These are phyloP conservation scores for Termitomyces sp. DNA, from an alignment of 768 basidiomycete species.

Conservation along the genomic window DNA sequence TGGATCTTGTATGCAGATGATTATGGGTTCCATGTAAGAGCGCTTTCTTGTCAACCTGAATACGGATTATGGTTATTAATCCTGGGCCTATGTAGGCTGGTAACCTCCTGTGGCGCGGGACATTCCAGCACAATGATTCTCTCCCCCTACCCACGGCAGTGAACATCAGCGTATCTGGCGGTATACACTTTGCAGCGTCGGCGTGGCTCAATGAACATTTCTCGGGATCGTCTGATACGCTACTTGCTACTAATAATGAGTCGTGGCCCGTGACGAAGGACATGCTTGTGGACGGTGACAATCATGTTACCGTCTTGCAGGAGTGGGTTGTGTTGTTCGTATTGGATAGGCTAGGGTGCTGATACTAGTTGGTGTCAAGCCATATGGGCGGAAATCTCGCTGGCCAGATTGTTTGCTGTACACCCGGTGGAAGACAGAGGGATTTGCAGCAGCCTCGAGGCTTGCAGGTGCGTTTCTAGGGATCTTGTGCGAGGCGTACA, in stretches of 20 bases:
- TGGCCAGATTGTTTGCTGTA: constrained; percentile 15
- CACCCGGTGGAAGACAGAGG: constrained; percentile 13
- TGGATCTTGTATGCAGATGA: constrained; percentile 15
- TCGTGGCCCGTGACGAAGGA: constrained; percentile 8
- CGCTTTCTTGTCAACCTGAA: background rate
- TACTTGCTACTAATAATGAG: constrained; percentile 11
- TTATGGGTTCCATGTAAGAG: constrained; percentile 13
- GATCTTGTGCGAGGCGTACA: background rate
- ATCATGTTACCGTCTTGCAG: constrained; percentile 10
- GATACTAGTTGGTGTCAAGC: background rate
- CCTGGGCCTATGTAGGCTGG: constrained; percentile 1
- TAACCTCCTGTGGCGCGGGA: constrained; percentile 13
- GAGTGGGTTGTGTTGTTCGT: constrained; percentile 2
- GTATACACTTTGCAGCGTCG: constrained; percentile 12
- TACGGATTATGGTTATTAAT: background rate
- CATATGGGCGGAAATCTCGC: constrained; percentile 16
- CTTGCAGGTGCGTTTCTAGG: constrained; percentile 4
- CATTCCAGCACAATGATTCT: constrained; percentile 8
- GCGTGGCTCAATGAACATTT: constrained; percentile 13
- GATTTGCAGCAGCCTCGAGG: constrained; percentile 14
- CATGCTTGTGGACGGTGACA: constrained; percentile 9
- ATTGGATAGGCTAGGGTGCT: background rate
- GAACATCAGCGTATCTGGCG: constrained; percentile 13
- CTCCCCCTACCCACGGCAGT: constrained; percentile 8
- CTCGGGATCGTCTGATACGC: constrained; percentile 9